Evolutionary conservation across 331 rosid species (phyloP).

Genomic region (Dryas integrifolia): DNA sequence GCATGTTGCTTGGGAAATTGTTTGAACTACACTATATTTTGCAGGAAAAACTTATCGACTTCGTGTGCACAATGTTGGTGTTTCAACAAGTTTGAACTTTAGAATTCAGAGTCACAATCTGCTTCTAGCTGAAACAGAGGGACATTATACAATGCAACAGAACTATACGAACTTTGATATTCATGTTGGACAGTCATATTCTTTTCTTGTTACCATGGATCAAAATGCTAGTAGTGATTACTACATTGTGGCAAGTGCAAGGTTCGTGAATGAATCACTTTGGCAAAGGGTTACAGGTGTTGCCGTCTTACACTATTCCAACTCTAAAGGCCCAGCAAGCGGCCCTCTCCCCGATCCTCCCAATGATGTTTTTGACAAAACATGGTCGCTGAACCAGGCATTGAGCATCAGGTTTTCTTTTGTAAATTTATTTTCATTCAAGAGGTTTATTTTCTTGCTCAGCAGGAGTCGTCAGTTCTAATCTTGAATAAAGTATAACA

Average conservation of each 20-base stretch:
- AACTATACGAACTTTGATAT: conserved; percentile 70
- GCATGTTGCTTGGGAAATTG: not conserved
- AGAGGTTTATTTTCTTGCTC: conserved; percentile 4
- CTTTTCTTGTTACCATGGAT: conserved; percentile 75
- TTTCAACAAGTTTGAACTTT: conserved; percentile 80
- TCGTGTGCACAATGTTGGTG: conserved; percentile 83
- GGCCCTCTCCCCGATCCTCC: conserved; percentile 91
- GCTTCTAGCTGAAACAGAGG: conserved; percentile 77
- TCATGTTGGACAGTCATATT: conserved; percentile 90
- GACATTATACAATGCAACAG: conserved; percentile 61
- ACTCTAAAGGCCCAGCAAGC: conserved; percentile 74
- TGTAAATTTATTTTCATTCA: conserved; percentile 8
- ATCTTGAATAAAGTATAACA: not conserved
- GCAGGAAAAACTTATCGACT: conserved; percentile 84
- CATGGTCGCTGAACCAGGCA: conserved; percentile 75
- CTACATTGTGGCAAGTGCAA: conserved; percentile 88
- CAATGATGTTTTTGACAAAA: conserved; percentile 59
- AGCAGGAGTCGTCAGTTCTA: not conserved
- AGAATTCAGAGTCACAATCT: conserved; percentile 83
- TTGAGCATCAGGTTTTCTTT: conserved; percentile 65
- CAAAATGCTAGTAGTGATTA: conserved; percentile 92
- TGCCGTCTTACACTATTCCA: conserved; percentile 75
- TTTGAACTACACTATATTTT: conserved; percentile 20
- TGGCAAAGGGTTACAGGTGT: conserved; percentile 91
- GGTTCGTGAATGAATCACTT: conserved; percentile 79